phyloP scores from a whole-genome alignment of 2,329 filamentous ascomycete genomes.

The Cladosporium velox region DNA sequence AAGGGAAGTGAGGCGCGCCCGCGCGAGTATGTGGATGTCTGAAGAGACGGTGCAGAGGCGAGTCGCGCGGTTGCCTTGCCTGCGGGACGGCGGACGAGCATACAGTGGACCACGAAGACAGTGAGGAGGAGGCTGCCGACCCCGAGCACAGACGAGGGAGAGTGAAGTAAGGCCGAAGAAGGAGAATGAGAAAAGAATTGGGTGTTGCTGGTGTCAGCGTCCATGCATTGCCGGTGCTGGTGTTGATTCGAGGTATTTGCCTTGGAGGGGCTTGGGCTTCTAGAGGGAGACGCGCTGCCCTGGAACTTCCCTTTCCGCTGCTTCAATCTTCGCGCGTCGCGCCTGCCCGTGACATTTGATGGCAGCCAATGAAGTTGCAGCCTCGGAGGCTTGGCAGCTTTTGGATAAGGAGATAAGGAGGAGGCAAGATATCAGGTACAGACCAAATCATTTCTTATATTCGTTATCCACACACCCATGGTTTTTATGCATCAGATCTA shows the following conservation, averaged over 20 bases:
- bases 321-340: background rate
- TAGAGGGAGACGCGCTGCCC: background rate
- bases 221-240: conserved; percentile 5
- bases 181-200: background rate
- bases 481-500: background rate
- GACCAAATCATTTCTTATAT: background rate
- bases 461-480: background rate
- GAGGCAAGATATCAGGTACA: background rate
- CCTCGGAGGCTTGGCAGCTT: background rate
- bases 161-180: background rate
- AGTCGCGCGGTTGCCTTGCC: conserved; percentile 18
- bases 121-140: conserved; percentile 10
- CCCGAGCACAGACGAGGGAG: background rate
- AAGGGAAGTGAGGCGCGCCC: conserved; percentile 17
- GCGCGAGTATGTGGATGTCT: conserved; percentile 2
- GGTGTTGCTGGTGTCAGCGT: background rate
- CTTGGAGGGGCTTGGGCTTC: background rate
- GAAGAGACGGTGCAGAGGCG: conserved; percentile 8
- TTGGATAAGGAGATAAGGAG: background rate
- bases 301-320: background rate
- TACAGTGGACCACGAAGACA: conserved; percentile 15
- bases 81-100: conserved; percentile 19
- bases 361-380: background rate
- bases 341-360: background rate
- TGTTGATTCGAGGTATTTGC: background rate